These are phyloP conservation scores for Collybiopsis luxurians DNA, from an alignment of 768 basidiomycete species.

Conservation along the genomic window DNA sequence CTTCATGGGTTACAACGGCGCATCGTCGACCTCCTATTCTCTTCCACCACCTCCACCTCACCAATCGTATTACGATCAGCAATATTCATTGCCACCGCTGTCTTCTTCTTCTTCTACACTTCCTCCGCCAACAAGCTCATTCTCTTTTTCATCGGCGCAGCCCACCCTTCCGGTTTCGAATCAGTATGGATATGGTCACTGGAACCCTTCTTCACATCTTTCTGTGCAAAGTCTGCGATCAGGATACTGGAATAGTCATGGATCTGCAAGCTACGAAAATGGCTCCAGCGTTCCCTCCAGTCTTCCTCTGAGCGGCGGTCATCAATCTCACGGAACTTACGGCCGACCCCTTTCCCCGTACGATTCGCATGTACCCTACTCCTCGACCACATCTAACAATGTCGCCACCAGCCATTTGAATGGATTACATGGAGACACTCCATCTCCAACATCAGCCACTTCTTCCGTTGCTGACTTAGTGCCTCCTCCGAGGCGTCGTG, in stretches of 20 bases:
- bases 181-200: conserved; percentile 29
- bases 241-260: conserved; percentile 4
- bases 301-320: conserved; percentile 5
- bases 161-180: conserved; percentile 25
- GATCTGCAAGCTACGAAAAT: conserved; percentile 4
- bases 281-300: background rate
- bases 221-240: conserved; percentile 7
- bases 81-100: conserved; percentile 41
- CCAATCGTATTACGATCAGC: conserved; percentile 39
- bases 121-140: conserved; percentile 25
- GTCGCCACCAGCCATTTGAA: background rate
- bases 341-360: conserved; percentile 2
- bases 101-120: conserved; percentile 33
- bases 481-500: conserved; percentile 54
- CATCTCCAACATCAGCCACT: conserved; percentile 18
- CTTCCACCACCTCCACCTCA: conserved; percentile 4
- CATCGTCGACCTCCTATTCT: conserved; percentile 23
- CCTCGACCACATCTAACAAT: conserved; percentile 2
- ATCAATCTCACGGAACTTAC: conserved; percentile 5
- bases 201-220: background rate
- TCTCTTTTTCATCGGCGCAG: conserved; percentile 23
- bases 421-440: background rate
- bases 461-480: conserved; percentile 39
- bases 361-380: conserved; percentile 3
- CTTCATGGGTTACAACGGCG: conserved; percentile 40